A percentile compares a stretch with the other conserved stretches of the same genome.
Evolutionary conservation across 352 stramenopile species (phyloP).

Genomic region (Globisporangium camurandrum): DNA sequence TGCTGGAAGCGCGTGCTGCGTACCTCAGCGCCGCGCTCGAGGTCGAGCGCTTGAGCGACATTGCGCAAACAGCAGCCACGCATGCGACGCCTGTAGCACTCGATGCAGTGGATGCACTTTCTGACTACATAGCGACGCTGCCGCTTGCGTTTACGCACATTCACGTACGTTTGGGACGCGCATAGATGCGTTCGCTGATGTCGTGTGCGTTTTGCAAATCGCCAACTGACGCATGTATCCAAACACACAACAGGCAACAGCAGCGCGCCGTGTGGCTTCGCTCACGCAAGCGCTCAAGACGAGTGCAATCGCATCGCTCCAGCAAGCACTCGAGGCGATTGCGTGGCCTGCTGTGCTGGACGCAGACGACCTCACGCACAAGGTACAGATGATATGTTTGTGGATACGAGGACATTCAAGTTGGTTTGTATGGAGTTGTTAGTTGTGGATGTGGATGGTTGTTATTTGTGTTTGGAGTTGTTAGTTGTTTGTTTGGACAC

Average conservation of each 20-base stretch:
- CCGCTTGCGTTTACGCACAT: constrained; percentile 37
- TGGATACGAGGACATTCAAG: no score
- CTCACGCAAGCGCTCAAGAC: constrained; percentile 38
- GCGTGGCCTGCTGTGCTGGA: constrained; percentile 37
- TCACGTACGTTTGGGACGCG: constrained; percentile 25
- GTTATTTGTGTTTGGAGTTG: no score
- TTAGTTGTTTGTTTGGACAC: no score
- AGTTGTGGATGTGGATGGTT: background rate
- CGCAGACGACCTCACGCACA: constrained; percentile 21
- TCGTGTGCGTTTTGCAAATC: no score
- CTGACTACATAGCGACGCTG: constrained; percentile 27
- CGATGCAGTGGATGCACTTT: constrained; percentile 31
- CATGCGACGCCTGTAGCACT: constrained; percentile 40
- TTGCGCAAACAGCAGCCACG: constrained; percentile 23
- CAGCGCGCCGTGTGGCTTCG: constrained; percentile 28
- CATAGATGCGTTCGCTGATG: no score
- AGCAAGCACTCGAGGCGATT: constrained; percentile 29
- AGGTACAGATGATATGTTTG: no score
- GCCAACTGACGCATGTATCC: no score
- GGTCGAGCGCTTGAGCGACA: constrained; percentile 43
- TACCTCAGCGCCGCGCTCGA: constrained; percentile 44
- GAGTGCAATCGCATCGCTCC: constrained; percentile 48
- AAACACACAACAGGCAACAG: constrained; percentile 27
- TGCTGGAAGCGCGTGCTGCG: constrained; percentile 27
- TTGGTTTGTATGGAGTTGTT: no score